Evolutionary conservation across 2,329 filamentous ascomycete species (phyloP).

Genomic region (Pestalotiopsis sp.): DNA sequence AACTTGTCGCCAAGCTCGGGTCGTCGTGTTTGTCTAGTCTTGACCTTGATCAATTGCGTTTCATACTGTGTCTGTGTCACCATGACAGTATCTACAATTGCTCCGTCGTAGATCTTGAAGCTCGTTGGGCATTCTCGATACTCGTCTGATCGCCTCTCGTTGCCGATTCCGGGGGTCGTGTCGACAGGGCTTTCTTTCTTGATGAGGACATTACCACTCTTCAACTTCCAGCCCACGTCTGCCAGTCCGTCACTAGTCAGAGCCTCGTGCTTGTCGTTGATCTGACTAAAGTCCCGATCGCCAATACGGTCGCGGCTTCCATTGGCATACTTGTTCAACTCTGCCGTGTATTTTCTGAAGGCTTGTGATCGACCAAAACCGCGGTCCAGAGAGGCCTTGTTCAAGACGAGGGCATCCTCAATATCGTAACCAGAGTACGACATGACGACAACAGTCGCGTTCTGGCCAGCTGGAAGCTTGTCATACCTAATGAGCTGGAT

Average conservation of each 20-base stretch:
- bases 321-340: constrained; percentile 88
- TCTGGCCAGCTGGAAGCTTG: constrained; percentile 94
- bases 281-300: constrained; percentile 63
- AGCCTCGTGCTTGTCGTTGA: constrained; percentile 69
- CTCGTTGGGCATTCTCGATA: constrained; percentile 71
- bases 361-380: constrained; percentile 97
- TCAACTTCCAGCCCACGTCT: constrained; percentile 79
- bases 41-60: constrained; percentile 85
- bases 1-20: constrained; percentile 98
- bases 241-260: constrained; percentile 88
- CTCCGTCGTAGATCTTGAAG: constrained; percentile 82
- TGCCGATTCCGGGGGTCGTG: constrained; percentile 71
- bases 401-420: constrained; percentile 94
- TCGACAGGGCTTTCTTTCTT: constrained; percentile 88
- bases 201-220: constrained; percentile 81
- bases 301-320: constrained; percentile 69
- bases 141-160: constrained; percentile 64
- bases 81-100: constrained; percentile 96
- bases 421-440: constrained; percentile 99
- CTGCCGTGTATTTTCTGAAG: constrained; percentile 90
- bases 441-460: constrained; percentile 98
- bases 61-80: constrained; percentile 88
- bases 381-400: constrained; percentile 93
- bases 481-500: constrained; percentile 98
- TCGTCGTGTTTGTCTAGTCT: constrained; percentile 92